Evolutionary conservation across 2,329 filamentous ascomycete species (phyloP), one percentile per base, ranked within the genome.

Genomic region (Colletotrichum nymphaeae): DNA sequence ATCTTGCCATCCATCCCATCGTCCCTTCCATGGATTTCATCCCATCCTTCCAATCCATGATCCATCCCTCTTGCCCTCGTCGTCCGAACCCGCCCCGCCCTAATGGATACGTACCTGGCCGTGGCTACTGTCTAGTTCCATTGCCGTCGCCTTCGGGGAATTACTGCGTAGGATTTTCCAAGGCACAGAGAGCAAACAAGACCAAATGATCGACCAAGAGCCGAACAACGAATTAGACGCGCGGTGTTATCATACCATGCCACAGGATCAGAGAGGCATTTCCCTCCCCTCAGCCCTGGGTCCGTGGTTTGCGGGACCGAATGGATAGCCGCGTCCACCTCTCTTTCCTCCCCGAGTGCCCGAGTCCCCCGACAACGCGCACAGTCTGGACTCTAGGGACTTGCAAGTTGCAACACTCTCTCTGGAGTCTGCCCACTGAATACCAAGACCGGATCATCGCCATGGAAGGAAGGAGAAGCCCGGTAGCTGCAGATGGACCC

Each of bases 121-220:
- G 1, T 35, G 32, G 32, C 9, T 12, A 4, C 11, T 35, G 32
- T 35, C 32, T 53, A n/a, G 46, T 32, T 35, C 32, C 32, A 35
- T 35, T 9, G 42, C 46, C 46, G 35, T 42, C n/a, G 19, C 46
- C 28, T 19, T 58, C 63, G 64, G 53, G 52, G 53, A 67, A 67
- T 57, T 26, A 24, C n/a, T 22, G 62, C n/a, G 62, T 53, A 53
- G 28, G 4, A 63, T 42, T 53, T 63, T 63, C 28, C 62, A 55
- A 53, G 62, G 62, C 52, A 42, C 37, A 42, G 62, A 46, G 16
- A 58, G 37, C 26, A 30, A 24, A 32, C n/a, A n/a, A 59, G 37
- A 32, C 30, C 22, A 56, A 57, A 9, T 28, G 64, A 59, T 55
- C 28, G 62, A 55, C 62, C 12, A 63, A 35, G 62, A 55, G 62